These are phyloP conservation scores for Suhomyces sp. DNA, from an alignment of 805 yeast genomes.

Conservation along the genomic window DNA sequence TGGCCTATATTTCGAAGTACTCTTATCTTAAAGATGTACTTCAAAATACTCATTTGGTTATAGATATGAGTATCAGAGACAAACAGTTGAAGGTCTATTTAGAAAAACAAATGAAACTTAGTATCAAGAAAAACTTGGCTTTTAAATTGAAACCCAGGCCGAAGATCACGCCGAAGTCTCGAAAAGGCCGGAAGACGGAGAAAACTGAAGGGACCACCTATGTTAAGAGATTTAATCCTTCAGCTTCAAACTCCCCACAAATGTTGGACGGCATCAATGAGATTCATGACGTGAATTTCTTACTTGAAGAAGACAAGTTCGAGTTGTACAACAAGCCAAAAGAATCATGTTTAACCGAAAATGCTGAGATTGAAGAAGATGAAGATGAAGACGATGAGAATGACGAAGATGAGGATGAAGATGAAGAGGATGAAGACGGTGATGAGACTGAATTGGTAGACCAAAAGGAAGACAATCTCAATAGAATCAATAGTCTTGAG, in stretches of 20 bases:
- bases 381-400: conserved; percentile 30
- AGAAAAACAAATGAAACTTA: conserved; percentile 35
- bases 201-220: conserved; percentile 4
- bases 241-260: conserved; percentile 42
- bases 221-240: conserved; percentile 28
- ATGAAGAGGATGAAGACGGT: conserved; percentile 1
- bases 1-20: conserved; percentile 92
- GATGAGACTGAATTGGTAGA: neutral
- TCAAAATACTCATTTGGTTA: conserved; percentile 74
- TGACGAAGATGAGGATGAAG: conserved; percentile 27
- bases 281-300: conserved; percentile 30
- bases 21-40: conserved; percentile 71
- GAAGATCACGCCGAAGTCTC: conserved; percentile 34
- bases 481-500: neutral
- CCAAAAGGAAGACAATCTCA: neutral
- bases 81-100: conserved; percentile 37
- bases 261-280: conserved; percentile 33
- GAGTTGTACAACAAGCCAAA: conserved; percentile 27
- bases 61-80: conserved; percentile 53
- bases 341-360: conserved; percentile 21
- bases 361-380: conserved; percentile 17
- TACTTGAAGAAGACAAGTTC: conserved; percentile 34
- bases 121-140: conserved; percentile 29
- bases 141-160: conserved; percentile 33
- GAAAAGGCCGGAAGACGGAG: conserved; percentile 16